Percentiles rank a stretch among this genome's conserved stretches.
phyloP scores from a whole-genome alignment of 176 grass and related monocot species.

The Oryza meyeriana region DNA sequence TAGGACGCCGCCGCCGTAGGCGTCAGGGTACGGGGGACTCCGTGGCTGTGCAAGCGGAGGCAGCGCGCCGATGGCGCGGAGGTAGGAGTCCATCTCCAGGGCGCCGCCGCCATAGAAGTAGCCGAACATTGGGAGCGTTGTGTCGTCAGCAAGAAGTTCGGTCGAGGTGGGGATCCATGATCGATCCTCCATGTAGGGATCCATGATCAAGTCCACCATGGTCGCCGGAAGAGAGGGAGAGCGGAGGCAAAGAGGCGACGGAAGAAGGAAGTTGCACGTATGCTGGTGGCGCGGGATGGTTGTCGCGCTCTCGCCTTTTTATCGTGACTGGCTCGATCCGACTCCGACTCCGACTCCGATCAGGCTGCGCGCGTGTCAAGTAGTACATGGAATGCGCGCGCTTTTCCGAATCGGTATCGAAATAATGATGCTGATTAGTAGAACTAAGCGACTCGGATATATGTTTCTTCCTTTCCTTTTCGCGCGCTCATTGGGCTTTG shows the following conservation, averaged over 20 bases:
- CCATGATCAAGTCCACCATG: background rate
- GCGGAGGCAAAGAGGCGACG: no score
- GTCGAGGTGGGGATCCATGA: background rate
- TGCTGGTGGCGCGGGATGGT: no score
- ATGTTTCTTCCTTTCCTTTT: no score
- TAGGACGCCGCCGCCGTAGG: background rate
- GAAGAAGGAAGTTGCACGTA: background rate
- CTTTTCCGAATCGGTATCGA: background rate
- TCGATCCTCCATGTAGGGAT: no score
- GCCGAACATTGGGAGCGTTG: background rate
- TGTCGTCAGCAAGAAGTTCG: background rate
- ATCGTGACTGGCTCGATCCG: background rate
- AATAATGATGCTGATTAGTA: background rate
- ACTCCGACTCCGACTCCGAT: background rate
- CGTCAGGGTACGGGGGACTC: background rate
- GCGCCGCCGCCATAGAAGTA: background rate
- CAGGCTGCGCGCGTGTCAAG: no score
- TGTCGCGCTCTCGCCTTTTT: background rate
- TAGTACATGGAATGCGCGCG: no score
- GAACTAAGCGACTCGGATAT: background rate
- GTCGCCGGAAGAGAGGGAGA: background rate
- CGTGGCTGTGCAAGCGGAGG: background rate
- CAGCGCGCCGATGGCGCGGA: background rate
- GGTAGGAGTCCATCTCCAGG: background rate
- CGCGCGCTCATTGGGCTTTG: no score